phyloP scores from a whole-genome alignment of 768 basidiomycete species.

The Boletales sp. region DNA sequence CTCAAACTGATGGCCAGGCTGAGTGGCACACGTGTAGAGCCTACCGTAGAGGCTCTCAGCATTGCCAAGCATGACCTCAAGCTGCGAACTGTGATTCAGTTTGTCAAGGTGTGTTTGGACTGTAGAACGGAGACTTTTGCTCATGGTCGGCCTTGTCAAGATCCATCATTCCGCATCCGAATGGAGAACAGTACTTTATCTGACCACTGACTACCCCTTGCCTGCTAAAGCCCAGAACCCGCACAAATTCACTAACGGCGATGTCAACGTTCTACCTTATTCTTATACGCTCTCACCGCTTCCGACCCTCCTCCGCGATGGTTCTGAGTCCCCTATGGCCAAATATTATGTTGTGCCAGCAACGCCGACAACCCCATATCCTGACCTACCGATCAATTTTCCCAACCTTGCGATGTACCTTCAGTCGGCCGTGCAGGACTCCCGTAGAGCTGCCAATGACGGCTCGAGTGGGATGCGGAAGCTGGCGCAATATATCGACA shows the following conservation, averaged over 20 bases:
- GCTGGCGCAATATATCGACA: constrained; percentile 66
- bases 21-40: constrained; percentile 66
- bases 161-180: constrained; percentile 53
- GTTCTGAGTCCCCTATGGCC: constrained; percentile 57
- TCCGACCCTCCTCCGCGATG: constrained; percentile 61
- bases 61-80: constrained; percentile 52
- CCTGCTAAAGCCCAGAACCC: constrained; percentile 44
- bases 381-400: constrained; percentile 69
- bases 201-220: constrained; percentile 68
- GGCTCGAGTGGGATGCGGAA: constrained; percentile 59
- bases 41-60: constrained; percentile 64
- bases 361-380: constrained; percentile 56
- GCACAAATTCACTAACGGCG: constrained; percentile 50
- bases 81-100: constrained; percentile 74
- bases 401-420: constrained; percentile 76
- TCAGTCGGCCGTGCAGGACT: constrained; percentile 65
- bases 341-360: constrained; percentile 72
- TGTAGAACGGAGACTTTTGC: neutral
- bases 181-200: constrained; percentile 76
- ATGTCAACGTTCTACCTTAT: constrained; percentile 67
- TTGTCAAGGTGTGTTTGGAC: constrained; percentile 56
- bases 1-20: constrained; percentile 73
- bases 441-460: constrained; percentile 58
- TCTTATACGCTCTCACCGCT: constrained; percentile 61
- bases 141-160: constrained; percentile 32